Evolutionary conservation across 2,329 filamentous ascomycete genomes (phyloP).

Genomic region (Stenocarpella maydis): DNA sequence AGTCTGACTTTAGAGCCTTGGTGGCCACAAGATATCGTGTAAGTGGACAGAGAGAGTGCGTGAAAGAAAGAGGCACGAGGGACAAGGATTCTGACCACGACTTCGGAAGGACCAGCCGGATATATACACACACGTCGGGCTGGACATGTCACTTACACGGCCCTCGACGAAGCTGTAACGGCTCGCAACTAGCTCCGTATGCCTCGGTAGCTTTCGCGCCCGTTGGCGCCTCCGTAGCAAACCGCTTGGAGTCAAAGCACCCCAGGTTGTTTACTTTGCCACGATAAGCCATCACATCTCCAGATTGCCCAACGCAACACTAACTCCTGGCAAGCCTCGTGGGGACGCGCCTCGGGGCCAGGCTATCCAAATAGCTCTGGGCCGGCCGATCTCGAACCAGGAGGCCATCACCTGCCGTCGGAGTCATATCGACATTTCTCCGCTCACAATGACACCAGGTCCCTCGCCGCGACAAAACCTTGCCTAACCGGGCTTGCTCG

Average conservation of each 20-base stretch:
- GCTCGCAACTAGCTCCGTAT: neutral
- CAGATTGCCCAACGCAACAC: neutral
- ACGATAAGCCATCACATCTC: neutral
- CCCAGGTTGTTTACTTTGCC: slow-evolving; percentile 4
- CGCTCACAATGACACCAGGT: no score
- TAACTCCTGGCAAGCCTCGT: neutral
- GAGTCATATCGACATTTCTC: neutral
- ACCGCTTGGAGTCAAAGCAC: neutral
- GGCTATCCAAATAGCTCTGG: neutral
- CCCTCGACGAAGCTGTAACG: neutral
- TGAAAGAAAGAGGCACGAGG: neutral
- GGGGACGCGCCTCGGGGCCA: no score
- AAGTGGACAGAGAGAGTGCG: neutral
- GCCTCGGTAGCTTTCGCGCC: neutral
- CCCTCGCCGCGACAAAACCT: neutral
- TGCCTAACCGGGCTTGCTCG: neutral
- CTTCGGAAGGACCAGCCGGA: neutral
- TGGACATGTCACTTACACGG: neutral
- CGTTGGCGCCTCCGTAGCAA: neutral
- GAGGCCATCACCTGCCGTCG: neutral
- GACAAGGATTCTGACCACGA: no score
- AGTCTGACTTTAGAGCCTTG: neutral
- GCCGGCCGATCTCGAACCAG: neutral
- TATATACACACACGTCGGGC: neutral
- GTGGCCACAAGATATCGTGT: neutral